A percentile compares a stretch with the other conserved stretches of the same genome.
Evolutionary conservation across 2,329 filamentous ascomycete genomes (phyloP).

Genomic region (Aspergillus viridinutans): DNA sequence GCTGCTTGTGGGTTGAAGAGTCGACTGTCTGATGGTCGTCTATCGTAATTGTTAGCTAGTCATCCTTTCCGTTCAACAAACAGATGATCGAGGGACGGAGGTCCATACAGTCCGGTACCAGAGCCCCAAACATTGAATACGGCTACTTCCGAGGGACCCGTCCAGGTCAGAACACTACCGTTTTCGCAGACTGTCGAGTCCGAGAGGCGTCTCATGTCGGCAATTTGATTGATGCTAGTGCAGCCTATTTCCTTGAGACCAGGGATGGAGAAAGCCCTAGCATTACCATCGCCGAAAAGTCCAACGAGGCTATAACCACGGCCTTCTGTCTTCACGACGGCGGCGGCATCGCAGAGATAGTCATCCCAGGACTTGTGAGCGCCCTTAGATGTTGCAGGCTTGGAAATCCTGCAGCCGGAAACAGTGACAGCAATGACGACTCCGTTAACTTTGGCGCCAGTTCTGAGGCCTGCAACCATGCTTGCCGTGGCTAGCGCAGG

Average conservation of each 20-base stretch:
- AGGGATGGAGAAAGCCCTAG: constrained; percentile 81
- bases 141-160: constrained; percentile 78
- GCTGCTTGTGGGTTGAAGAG: constrained; percentile 72
- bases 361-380: constrained; percentile 87
- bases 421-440: constrained; percentile 72
- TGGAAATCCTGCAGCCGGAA: constrained; percentile 79
- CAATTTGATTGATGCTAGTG: constrained; percentile 57
- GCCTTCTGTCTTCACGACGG: constrained; percentile 68
- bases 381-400: constrained; percentile 79
- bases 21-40: constrained; percentile 58
- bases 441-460: constrained; percentile 71
- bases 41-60: constrained; percentile 24
- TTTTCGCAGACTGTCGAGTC: constrained; percentile 68
- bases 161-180: constrained; percentile 84
- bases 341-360: constrained; percentile 74
- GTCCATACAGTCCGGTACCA: constrained; percentile 59
- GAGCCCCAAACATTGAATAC: constrained; percentile 82
- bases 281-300: constrained; percentile 76
- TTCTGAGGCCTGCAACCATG: constrained; percentile 70
- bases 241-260: constrained; percentile 77
- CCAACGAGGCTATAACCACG: constrained; percentile 76
- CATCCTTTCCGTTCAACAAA: not conserved
- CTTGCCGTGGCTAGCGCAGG: constrained; percentile 70
- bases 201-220: constrained; percentile 69
- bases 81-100: not conserved